Percentiles rank a stretch among this genome's conserved stretches.
Conservation (phyloP, 306 rosid genomes). For the Luffa acutangula region DNA sequence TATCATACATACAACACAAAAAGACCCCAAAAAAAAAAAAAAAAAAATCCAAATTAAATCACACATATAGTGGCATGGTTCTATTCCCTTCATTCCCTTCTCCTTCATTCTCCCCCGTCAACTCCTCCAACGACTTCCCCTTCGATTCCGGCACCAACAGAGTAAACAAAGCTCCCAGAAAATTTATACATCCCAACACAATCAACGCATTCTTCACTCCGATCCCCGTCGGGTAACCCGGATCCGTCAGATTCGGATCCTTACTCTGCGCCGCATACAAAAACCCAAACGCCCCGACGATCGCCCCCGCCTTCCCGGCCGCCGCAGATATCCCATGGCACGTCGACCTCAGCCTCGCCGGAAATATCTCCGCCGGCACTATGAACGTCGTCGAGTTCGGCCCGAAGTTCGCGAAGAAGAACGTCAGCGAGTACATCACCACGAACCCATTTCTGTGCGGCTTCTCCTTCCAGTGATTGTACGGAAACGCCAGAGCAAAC, state of each 20-base stretch:
- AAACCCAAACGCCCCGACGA: conserved; percentile 15
- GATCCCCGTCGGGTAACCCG: conserved; percentile 14
- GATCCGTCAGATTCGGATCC: neutral
- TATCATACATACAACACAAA: no score
- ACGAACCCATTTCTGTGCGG: neutral
- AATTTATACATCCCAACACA: neutral
- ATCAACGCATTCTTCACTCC: conserved; percentile 11
- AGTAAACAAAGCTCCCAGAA: conserved; percentile 3
- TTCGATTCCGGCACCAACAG: conserved; percentile 15
- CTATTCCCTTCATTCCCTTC: neutral
- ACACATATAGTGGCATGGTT: neutral
- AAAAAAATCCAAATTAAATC: neutral
- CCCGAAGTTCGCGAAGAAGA: conserved; percentile 18
- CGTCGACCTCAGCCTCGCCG: conserved; percentile 14
- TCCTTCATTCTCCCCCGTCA: neutral
- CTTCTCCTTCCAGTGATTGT: conserved; percentile 8
- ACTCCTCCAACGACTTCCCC: conserved; percentile 14
- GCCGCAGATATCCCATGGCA: conserved; percentile 22
- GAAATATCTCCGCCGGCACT: conserved; percentile 15
- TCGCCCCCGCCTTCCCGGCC: conserved; percentile 11
- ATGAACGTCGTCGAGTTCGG: conserved; percentile 15
- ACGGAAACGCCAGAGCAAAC: conserved; percentile 18
- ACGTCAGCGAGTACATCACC: conserved; percentile 3
- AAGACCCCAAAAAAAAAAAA: neutral
- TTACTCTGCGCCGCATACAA: conserved; percentile 4